Base-by-base conservation (phyloP, 192 early-diverging fungal species). In the Umbelopsis ramanniana region DNA sequence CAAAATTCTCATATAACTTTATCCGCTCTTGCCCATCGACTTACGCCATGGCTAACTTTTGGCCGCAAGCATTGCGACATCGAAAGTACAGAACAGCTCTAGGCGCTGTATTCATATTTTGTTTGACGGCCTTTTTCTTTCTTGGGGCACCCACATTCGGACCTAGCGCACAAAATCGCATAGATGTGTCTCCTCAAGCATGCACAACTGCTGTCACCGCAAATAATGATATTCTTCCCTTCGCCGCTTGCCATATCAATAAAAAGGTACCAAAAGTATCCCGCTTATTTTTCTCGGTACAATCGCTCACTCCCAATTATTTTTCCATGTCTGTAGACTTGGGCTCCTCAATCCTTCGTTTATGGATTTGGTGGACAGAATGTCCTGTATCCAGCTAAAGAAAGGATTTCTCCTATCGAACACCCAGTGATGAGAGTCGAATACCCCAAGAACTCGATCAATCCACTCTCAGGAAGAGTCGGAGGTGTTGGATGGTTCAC, bases 371-470 rank as follows among this genome's bases (percentile, higher is more conserved):
- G 71, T 26, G 35, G 37, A 35, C 29, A 72, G 45, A 55, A 72
- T 60, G 45, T 72, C 40, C n/a, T 23, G 15, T 72, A 57, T 50
- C 71, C 71, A 9, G 53, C 45, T 4, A 0, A 12, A n/a, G 37
- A 45, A 23, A 19, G 11, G 40, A 12, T 43, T 43, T 6, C 40
- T 40, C 8, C 29, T 17, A 24, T 15, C 12, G 19, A 10, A 2
- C 52, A 63, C 6, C 29, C 52, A n/a, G 71, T 72, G 53, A 53
- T 72, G 53, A 53, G 52, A 45, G 55, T 72, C 0, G 43, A 55
- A 22, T 72, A 72, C 45, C 71, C 71, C 71, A 72, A 72, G 38
- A 57, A 72, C 54, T 72, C 71, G 2, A 72, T 72, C 54, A 72
- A 72, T 72, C 71, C 71, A 12, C 26, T 46, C 15, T 72, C 71